Conservation (phyloP, 257 asterid species). For the Solanum habrochaites region DNA sequence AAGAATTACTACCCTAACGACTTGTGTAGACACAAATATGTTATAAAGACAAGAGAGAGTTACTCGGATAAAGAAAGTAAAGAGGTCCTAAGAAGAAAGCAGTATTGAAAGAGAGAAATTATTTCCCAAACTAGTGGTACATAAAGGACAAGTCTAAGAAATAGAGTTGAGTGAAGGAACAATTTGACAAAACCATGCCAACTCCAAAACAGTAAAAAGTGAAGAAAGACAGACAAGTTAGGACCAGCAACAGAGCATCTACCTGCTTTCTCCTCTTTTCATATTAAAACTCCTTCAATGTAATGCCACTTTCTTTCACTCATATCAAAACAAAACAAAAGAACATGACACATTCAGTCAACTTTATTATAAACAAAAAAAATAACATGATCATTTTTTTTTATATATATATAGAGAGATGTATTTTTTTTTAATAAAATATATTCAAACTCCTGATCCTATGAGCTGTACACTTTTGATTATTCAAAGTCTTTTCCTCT, state of each 20-base stretch:
- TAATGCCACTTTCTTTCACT: slow-evolving; percentile 8
- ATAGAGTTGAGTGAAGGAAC: background rate
- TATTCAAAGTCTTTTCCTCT: slow-evolving; percentile 32
- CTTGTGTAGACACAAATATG: too few species aligned
- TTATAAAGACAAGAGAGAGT: background rate
- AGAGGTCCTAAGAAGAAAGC: background rate
- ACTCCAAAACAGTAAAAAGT: slow-evolving; percentile 4
- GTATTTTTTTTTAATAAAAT: slow-evolving; percentile 12
- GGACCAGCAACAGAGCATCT: slow-evolving; percentile 32
- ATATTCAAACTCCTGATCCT: slow-evolving; percentile 20
- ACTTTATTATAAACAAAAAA: background rate
- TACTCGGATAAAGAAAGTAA: too few species aligned
- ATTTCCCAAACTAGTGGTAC: background rate
- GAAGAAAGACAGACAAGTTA: slow-evolving; percentile 13
- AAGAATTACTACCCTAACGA: too few species aligned
- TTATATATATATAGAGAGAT: background rate
- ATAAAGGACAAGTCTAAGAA: background rate
- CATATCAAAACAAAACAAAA: slow-evolving; percentile 20
- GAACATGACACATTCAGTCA: background rate
- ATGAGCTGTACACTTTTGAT: slow-evolving; percentile 60
- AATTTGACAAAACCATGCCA: background rate
- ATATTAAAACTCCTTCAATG: background rate
- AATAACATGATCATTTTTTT: background rate
- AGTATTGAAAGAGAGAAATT: background rate
- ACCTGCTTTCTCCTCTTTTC: slow-evolving; percentile 71